phyloP scores from a whole-genome alignment of 768 basidiomycete species.

The Tricholoma sp. region DNA sequence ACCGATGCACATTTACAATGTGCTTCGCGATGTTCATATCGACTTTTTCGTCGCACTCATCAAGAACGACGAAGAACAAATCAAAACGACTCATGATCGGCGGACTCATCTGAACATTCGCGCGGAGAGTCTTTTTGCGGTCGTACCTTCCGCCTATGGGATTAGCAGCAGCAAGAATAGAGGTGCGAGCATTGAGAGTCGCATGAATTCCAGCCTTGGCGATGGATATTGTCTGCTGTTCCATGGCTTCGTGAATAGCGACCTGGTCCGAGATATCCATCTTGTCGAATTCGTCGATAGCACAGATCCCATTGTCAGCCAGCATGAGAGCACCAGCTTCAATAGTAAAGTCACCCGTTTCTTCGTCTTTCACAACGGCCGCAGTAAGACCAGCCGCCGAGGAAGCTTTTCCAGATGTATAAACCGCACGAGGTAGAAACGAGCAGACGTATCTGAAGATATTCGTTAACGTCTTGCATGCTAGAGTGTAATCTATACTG shows the following conservation, averaged over 20 bases:
- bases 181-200: slow-evolving; percentile 95
- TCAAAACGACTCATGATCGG: slow-evolving; percentile 99
- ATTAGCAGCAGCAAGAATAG: slow-evolving; percentile 96
- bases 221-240: slow-evolving; percentile 99
- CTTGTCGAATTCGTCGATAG: slow-evolving; percentile 99
- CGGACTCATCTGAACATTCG: slow-evolving; percentile 95
- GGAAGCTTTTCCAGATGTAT: slow-evolving; percentile 99
- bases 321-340: slow-evolving; percentile 99
- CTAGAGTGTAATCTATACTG: slow-evolving; percentile 21
- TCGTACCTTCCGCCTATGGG: slow-evolving; percentile 97
- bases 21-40: slow-evolving; percentile 94
- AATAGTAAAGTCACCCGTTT: slow-evolving; percentile 98
- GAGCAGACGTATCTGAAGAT: slow-evolving; percentile 86
- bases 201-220: slow-evolving; percentile 99
- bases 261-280: slow-evolving; percentile 99
- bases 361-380: slow-evolving; percentile 97
- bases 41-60: slow-evolving; percentile 91
- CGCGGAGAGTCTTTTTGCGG: slow-evolving; percentile 84
- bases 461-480: background rate
- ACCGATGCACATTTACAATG: slow-evolving; percentile 96
- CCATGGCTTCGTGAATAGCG: slow-evolving; percentile 99
- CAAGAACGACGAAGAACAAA: slow-evolving; percentile 95
- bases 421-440: slow-evolving; percentile 95
- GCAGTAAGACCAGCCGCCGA: slow-evolving; percentile 98
- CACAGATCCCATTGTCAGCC: slow-evolving; percentile 98